These are phyloP conservation scores for Apiospora pterosperma DNA, from an alignment of 2,329 filamentous ascomycete species.

Conservation along the genomic window DNA sequence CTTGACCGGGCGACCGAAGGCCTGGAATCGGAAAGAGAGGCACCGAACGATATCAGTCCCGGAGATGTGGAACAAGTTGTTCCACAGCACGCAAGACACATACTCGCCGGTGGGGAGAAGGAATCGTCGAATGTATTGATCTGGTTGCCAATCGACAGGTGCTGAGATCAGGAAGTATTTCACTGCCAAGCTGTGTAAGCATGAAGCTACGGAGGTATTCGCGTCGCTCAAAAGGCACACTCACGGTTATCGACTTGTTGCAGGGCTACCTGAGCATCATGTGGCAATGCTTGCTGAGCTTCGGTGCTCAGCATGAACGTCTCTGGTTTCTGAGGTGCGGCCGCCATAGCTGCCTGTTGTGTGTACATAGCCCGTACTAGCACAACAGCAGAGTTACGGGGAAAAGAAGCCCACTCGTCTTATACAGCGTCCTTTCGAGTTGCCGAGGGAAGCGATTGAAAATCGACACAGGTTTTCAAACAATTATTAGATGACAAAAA, in stretches of 20 bases:
- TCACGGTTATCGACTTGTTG: conserved; percentile 96
- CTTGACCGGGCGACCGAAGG: conserved; percentile 96
- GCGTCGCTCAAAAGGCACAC: neutral
- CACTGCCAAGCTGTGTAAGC: conserved; percentile 50
- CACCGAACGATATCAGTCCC: conserved; percentile 98
- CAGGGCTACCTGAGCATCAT: conserved; percentile 93
- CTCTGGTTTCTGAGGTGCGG: conserved; percentile 91
- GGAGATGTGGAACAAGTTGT: conserved; percentile 98
- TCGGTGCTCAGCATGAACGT: conserved; percentile 98
- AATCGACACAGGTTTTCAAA: conserved; percentile 9
- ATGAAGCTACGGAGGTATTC: conserved; percentile 14
- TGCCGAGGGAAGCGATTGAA: conserved; percentile 21
- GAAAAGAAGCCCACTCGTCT: conserved; percentile 1
- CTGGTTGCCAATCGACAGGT: conserved; percentile 93
- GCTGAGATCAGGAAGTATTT: conserved; percentile 99
- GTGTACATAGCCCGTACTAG: conserved; percentile 63
- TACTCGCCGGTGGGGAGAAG: conserved; percentile 97
- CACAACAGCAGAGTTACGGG: conserved; percentile 15
- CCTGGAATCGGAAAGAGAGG: conserved; percentile 96
- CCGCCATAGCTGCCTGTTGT: conserved; percentile 76
- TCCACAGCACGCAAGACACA: conserved; percentile 97
- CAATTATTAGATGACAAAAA: conserved; percentile 6
- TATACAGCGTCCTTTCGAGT: conserved; percentile 11
- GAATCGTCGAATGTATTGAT: conserved; percentile 95
- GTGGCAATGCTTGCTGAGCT: conserved; percentile 91